Conservation (phyloP, 345 rosid genomes). For the Aquilaria sinensis region DNA sequence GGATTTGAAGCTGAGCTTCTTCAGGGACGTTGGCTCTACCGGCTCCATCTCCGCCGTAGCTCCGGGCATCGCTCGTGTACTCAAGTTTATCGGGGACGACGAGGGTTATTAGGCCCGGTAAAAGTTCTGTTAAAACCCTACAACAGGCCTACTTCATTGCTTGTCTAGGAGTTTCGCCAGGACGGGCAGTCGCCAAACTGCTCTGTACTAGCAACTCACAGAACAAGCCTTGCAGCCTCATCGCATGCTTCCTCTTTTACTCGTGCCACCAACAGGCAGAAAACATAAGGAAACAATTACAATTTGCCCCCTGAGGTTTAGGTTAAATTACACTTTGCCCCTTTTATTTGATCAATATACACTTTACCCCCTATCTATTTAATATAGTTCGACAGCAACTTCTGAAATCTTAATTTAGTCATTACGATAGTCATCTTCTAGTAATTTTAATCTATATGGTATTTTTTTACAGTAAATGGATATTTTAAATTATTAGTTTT, state of each 20-base stretch:
- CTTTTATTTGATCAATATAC: no score
- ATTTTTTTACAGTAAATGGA: no score
- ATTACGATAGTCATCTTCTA: no score
- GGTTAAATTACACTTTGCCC: no score
- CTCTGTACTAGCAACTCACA: no score
- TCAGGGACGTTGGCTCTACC: constrained; percentile 82
- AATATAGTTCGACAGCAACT: no score
- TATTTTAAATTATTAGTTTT: no score
- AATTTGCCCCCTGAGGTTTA: constrained; percentile 2
- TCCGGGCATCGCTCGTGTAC: constrained; percentile 29
- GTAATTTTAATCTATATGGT: no score
- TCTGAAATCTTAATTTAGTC: no score
- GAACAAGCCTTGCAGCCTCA: no score
- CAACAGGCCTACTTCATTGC: not conserved
- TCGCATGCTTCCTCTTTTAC: no score
- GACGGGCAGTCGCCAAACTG: not conserved
- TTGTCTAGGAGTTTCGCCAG: not conserved
- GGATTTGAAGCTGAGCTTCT: constrained; percentile 86
- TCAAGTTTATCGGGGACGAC: not conserved
- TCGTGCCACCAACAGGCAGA: not conserved
- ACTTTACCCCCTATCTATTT: no score
- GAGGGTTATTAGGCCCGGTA: not conserved
- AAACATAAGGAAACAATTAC: not conserved
- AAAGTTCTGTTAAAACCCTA: constrained; percentile 1
- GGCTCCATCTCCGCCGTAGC: constrained; percentile 69